Evolutionary conservation across 371 early-diverging fungal genomes (phyloP).

Genomic region (Mortierella sp.): DNA sequence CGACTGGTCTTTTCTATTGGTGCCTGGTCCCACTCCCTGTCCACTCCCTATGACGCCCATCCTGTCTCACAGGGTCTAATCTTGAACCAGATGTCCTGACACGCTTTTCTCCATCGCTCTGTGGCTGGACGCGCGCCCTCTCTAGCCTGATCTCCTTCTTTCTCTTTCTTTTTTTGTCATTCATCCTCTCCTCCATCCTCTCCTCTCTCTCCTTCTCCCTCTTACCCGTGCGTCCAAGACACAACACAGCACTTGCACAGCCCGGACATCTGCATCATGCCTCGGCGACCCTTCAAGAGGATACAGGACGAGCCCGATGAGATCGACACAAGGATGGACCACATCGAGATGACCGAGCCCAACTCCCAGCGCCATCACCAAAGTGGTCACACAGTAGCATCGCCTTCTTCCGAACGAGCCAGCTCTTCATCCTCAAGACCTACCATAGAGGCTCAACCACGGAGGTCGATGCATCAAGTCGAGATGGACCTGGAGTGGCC

Average conservation of each 20-base stretch:
- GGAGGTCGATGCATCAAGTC: constrained; percentile 50
- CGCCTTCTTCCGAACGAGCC: constrained; percentile 43
- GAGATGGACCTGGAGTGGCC: constrained; percentile 54
- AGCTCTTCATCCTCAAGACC: constrained; percentile 40
- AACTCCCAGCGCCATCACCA: constrained; percentile 26
- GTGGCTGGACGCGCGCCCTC: not conserved
- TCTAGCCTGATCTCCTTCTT: not conserved
- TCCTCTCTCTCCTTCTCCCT: not conserved
- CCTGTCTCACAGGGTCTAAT: not conserved
- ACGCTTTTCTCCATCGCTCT: not conserved
- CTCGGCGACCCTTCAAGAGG: constrained; percentile 47
- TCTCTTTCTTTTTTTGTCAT: not conserved
- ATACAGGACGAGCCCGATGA: constrained; percentile 48
- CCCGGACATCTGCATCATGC: constrained; percentile 10
- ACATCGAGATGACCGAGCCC: constrained; percentile 46
- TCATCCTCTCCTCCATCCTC: not conserved
- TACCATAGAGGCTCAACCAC: constrained; percentile 27
- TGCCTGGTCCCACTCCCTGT: too few relatives aligned
- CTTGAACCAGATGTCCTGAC: not conserved
- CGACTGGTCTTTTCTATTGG: constrained; percentile 5
- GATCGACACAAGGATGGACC: constrained; percentile 41
- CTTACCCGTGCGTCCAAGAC: not conserved
- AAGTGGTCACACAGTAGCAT: constrained; percentile 14
- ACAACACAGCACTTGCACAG: not conserved
- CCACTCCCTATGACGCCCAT: too few relatives aligned